Base-by-base conservation (phyloP, 495 filamentous ascomycete species). In the Pyronema omphalodes region DNA sequence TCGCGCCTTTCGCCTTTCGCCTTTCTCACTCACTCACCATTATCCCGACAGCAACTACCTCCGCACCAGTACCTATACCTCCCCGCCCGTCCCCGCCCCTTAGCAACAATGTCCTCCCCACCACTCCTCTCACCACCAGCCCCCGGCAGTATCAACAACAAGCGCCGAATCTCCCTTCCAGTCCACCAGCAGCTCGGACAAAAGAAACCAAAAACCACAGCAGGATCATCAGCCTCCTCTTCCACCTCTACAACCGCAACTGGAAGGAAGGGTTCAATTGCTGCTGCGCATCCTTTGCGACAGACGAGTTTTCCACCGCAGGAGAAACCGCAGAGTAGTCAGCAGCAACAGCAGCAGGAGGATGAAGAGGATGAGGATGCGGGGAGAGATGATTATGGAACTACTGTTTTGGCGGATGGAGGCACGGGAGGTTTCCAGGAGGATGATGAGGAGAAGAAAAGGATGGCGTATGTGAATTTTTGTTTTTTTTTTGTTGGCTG, bases 361-460 rank as follows among this genome's bases (percentile, higher is more conserved):
- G 55, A 6, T 11, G 77, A 74, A n/a, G 77, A 74, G 8, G 73
- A 76, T 17, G 78, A 76, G 14, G 79, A 73, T 11, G 78, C 80
- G 15, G 75, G 77, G 9, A 72, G 76, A 37, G 78, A 77, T 45
- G 70, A 71, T 58, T 77, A 76, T 19, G 78, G 74, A 41, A 75
- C 74, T 44, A 75, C 62, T 17, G 59, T 66, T 3, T 44, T 62
- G n/a, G 63, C 62, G 68, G 54, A 67, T 75, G 57, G 58, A 74
- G 52, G 76, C 71, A 44, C 71, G 71, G 57, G 73, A 68, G 53
- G 71, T 69, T 51, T 69, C 68, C 54, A 51, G 14, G 77, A 80
- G 63, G 74, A 73, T 29, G 76, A 74, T 60, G 71, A 74, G 11
- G 76, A 77, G 64, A 78, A 77, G 71, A 73, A 78, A 66, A 79